Evolutionary conservation across 768 basidiomycete genomes (phyloP).

Genomic region (Lactarius indigo): DNA sequence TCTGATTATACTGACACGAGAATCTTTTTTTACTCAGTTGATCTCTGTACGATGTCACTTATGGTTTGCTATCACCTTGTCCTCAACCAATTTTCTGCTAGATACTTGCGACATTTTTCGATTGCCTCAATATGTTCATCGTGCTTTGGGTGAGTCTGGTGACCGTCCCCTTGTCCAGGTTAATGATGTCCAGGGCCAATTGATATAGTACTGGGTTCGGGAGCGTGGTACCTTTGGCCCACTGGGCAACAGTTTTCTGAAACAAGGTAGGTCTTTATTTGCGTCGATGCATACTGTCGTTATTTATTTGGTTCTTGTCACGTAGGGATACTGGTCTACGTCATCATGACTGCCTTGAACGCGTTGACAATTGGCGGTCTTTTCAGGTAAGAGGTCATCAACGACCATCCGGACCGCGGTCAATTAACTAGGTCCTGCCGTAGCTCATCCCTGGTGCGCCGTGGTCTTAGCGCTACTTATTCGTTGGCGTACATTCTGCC

Average conservation of each 20-base stretch:
- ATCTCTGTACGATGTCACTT: slow-evolving; percentile 8
- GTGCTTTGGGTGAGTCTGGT: slow-evolving; percentile 8
- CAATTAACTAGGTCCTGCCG: neutral
- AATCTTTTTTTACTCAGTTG: neutral
- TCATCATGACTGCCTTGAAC: slow-evolving; percentile 21
- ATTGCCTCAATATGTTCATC: slow-evolving; percentile 14
- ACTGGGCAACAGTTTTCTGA: slow-evolving; percentile 21
- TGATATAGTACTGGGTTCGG: slow-evolving; percentile 13
- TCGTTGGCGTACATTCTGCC: slow-evolving; percentile 19
- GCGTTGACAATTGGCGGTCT: slow-evolving; percentile 17
- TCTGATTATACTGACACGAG: neutral
- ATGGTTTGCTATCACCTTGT: neutral
- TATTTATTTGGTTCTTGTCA: neutral
- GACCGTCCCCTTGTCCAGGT: neutral
- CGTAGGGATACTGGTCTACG: slow-evolving; percentile 21
- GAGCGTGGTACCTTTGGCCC: slow-evolving; percentile 14
- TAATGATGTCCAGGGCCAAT: neutral
- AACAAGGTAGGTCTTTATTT: slow-evolving; percentile 20
- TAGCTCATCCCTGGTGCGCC: neutral
- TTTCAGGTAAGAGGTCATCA: slow-evolving; percentile 6
- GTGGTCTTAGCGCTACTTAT: slow-evolving; percentile 1
- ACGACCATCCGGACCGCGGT: neutral
- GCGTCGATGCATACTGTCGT: neutral
- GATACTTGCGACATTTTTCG: slow-evolving; percentile 13
- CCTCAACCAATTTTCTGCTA: neutral